These are phyloP conservation scores for Citrus medica DNA, from an alignment of 345 rosid genomes.

Conservation along the genomic window DNA sequence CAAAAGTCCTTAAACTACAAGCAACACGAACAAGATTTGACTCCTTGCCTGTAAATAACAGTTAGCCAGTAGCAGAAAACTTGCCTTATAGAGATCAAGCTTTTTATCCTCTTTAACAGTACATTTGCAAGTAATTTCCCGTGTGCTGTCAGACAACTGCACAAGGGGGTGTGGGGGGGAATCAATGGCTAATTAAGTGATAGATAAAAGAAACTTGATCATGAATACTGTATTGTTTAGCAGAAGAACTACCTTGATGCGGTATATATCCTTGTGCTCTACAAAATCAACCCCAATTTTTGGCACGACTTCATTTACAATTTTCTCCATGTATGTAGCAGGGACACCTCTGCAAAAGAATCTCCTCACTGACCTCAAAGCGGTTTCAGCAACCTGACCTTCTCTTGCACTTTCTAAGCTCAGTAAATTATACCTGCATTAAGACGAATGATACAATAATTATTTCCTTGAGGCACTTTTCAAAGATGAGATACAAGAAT, in stretches of 20 bases:
- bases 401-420: background rate
- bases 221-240: background rate
- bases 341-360: constrained; percentile 40
- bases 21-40: background rate
- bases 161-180: background rate
- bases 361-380: constrained; percentile 19
- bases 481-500: background rate
- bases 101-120: constrained; percentile 19
- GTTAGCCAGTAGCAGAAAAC: background rate
- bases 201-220: background rate
- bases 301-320: constrained; percentile 1
- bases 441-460: background rate
- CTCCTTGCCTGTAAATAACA: too few relatives aligned
- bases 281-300: constrained; percentile 31
- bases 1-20: too few relatives aligned
- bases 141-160: constrained; percentile 10
- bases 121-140: constrained; percentile 39
- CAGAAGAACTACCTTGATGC: constrained; percentile 42
- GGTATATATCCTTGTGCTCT: constrained; percentile 26
- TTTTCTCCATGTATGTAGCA: constrained; percentile 31
- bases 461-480: background rate
- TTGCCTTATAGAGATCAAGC: constrained; percentile 34
- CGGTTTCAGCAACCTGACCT: background rate
- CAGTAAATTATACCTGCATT: constrained; percentile 12
- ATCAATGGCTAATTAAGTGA: background rate